Base-by-base conservation (phyloP, 2,329 filamentous ascomycete species). In the Colletotrichum spaethianum region DNA sequence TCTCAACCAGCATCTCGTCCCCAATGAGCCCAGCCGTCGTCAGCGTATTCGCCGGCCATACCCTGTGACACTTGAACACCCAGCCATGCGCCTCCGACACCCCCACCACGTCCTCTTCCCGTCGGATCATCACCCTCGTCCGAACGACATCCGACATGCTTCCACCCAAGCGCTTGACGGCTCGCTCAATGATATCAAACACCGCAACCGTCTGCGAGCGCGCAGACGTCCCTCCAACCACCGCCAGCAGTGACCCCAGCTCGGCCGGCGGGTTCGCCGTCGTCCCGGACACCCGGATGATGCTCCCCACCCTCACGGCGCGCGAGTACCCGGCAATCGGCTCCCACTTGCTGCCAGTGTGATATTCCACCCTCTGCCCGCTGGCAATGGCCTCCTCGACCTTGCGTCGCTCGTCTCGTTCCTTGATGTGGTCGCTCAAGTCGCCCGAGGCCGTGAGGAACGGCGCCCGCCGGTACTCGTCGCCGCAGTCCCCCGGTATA, bases 401-500 rank as follows among this genome's bases (percentile, higher is more conserved):
- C 64, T 44, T 12, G 0, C 36, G 33, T 42, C 26, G 23, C 20
- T 36, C 57, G 7, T 44, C 20, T 18, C 50, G 33, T 28, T 23
- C 52, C 64, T 31, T 11, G 36, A 63, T 9, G 9, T 71, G 69
- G 1, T 68, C 50, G 12, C 63, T 59, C 40, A 71, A 18, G n/a
- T 71, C 64, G 0, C 69, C 69, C 6, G 64, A 42, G 1, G 69
- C 63, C 12, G 69, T 71, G 31, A 71, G 26, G 50, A 71, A 71
- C 8, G 69, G 69, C 28, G 69, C 23, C 9, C 69, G 50, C 12
- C 76, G 74, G 64, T 78, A 78, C 55, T 79, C 77, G 11, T 73
- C 73, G 3, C 77, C 77, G 33, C 71, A 79, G 38, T 75, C 78
- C 72, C 73, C 80, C 75, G 71, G 57, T n/a, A 74, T 64, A 7